Conservation (phyloP, 805 yeast species). For the Teunomyces stri region DNA sequence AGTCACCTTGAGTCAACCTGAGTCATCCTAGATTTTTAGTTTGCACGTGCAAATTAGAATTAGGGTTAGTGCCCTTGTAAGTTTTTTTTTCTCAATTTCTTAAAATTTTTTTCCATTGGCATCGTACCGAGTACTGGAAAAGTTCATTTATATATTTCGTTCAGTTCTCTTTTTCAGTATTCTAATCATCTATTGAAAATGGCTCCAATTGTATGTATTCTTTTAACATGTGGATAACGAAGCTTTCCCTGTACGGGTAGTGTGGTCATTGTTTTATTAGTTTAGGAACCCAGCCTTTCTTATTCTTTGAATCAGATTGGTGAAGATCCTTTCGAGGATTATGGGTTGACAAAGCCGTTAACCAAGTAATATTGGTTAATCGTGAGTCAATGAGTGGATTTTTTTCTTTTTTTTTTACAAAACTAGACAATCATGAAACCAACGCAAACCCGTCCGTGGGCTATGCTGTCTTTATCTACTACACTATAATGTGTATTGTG, state of each 20-base stretch:
- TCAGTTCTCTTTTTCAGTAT: conserved; percentile 7
- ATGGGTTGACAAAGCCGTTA: background rate
- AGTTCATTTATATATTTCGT: background rate
- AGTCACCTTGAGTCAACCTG: conserved; percentile 6
- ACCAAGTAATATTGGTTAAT: background rate
- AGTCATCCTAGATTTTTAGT: background rate
- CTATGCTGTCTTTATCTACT: conserved; percentile 46
- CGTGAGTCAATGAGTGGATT: conserved; percentile 4
- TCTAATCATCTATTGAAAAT: conserved; percentile 39
- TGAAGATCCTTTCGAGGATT: background rate
- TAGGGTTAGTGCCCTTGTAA: background rate
- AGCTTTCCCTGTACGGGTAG: conserved; percentile 41
- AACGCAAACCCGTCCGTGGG: conserved; percentile 44
- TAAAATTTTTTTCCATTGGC: background rate
- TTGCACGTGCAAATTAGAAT: conserved; percentile 1
- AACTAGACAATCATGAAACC: conserved; percentile 5
- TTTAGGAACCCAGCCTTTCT: conserved; percentile 1
- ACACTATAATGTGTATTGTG: conserved; percentile 16
- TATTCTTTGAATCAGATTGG: background rate
- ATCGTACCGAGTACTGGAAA: background rate
- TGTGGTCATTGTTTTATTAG: conserved; percentile 5
- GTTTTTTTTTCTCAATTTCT: background rate
- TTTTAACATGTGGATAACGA: conserved; percentile 16
- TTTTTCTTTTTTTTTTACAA: conserved; percentile 2
- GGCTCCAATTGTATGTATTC: conserved; percentile 90